phyloP scores from a whole-genome alignment of 495 filamentous ascomycete species.

The Penicillium crystallinum region DNA sequence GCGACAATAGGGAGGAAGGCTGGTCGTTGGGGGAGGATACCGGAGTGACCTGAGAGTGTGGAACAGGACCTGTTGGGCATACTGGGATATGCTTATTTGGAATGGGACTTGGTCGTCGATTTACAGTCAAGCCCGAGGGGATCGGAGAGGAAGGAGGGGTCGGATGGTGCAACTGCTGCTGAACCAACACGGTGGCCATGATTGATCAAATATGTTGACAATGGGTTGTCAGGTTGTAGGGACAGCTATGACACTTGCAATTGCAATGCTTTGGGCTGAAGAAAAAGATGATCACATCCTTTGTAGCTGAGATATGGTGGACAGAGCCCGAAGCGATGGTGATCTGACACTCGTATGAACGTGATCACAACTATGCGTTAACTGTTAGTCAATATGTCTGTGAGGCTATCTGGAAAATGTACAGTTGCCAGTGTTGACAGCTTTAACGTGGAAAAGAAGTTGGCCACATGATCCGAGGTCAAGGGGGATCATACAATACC shows the following conservation, averaged over 20 bases:
- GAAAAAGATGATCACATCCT: conserved; percentile 13
- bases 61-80: conserved; percentile 73
- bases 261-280: conserved; percentile 2
- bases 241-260: background rate
- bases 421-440: background rate
- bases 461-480: background rate
- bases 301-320: background rate
- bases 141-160: conserved; percentile 42
- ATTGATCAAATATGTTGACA: background rate
- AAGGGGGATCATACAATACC: background rate
- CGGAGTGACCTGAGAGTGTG: conserved; percentile 51
- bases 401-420: background rate
- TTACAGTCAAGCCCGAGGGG: conserved; percentile 35
- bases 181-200: conserved; percentile 51
- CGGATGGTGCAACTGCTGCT: conserved; percentile 43
- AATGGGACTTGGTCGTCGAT: conserved; percentile 52
- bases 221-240: background rate
- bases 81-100: conserved; percentile 88
- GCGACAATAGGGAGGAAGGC: conserved; percentile 65
- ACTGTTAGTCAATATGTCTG: background rate
- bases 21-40: conserved; percentile 38
- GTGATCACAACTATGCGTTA: background rate
- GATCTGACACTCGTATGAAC: background rate
- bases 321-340: background rate
- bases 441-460: background rate